Conservation (phyloP, 192 early-diverging fungal species). For the Thoreauomyces humboldtii region DNA sequence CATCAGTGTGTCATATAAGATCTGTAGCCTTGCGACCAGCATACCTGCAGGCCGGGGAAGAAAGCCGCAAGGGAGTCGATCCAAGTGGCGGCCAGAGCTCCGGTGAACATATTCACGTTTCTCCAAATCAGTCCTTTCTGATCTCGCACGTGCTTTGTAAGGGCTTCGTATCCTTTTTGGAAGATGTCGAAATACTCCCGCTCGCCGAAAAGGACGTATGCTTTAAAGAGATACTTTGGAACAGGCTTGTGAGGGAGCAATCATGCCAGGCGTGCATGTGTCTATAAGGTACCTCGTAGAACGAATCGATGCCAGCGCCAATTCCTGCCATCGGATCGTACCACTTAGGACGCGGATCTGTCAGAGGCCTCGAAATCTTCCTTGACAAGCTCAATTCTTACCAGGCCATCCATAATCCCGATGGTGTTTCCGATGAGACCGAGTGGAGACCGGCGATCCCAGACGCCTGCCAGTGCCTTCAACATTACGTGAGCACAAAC, state of each 20-base stretch:
- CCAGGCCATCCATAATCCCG: constrained; percentile 57
- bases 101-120: constrained; percentile 80
- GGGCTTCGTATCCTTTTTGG: constrained; percentile 66
- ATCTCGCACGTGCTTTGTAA: constrained; percentile 65
- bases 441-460: constrained; percentile 70
- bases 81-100: constrained; percentile 68
- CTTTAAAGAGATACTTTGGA: constrained; percentile 92
- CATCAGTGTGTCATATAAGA: background rate
- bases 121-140: constrained; percentile 75
- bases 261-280: background rate
- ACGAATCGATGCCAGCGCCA: constrained; percentile 89
- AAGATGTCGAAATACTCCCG: constrained; percentile 73
- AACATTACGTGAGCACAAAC: no score
- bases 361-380: constrained; percentile 11
- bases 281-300: constrained; percentile 63
- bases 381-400: constrained; percentile 8
- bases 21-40: background rate
- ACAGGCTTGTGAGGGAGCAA: background rate
- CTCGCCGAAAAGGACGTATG: constrained; percentile 85
- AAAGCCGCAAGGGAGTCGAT: constrained; percentile 88
- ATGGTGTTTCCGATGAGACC: constrained; percentile 85
- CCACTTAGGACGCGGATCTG: constrained; percentile 55
- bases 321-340: constrained; percentile 67
- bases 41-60: constrained; percentile 87
- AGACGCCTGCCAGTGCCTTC: constrained; percentile 71